Percentiles rank a stretch among this genome's conserved stretches.
Evolutionary conservation across 805 yeast species (phyloP).

Genomic region (Sugiyamaella smithiae): DNA sequence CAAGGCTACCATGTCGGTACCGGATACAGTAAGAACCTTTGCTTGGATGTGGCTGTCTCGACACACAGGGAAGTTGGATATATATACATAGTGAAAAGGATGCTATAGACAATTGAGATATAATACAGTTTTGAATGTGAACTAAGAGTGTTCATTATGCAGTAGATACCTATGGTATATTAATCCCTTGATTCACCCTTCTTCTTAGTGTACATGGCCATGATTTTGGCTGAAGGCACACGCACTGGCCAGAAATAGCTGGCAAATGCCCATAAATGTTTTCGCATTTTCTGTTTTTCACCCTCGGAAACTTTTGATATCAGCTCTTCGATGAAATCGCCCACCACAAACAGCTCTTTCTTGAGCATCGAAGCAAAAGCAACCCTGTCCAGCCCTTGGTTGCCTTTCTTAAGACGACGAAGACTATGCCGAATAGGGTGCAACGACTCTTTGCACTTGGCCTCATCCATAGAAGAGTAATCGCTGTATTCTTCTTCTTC

Average conservation of each 20-base stretch:
- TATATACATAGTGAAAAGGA: too few relatives aligned
- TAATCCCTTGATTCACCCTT: conserved; percentile 1
- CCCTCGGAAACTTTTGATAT: conserved; percentile 28
- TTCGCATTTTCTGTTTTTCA: conserved; percentile 35
- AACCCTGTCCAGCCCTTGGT: conserved; percentile 66
- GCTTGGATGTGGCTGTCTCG: too few relatives aligned
- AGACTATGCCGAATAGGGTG: conserved; percentile 67
- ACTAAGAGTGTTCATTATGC: too few relatives aligned
- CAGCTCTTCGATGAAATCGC: conserved; percentile 58
- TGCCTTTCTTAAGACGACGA: conserved; percentile 64
- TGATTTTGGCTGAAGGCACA: conserved; percentile 64
- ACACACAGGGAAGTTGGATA: too few relatives aligned
- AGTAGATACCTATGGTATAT: not conserved
- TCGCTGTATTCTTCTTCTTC: conserved; percentile 43
- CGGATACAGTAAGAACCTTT: too few relatives aligned
- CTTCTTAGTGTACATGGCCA: conserved; percentile 61
- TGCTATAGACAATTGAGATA: too few relatives aligned
- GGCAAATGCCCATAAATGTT: conserved; percentile 82
- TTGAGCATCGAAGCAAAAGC: conserved; percentile 75
- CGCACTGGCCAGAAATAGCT: conserved; percentile 83
- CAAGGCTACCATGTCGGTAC: too few relatives aligned
- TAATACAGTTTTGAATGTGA: too few relatives aligned
- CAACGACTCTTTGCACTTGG: conserved; percentile 56
- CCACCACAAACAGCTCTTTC: conserved; percentile 66
- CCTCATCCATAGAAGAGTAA: conserved; percentile 78